Conservation (phyloP, 345 rosid species). For the Populus simonii region DNA sequence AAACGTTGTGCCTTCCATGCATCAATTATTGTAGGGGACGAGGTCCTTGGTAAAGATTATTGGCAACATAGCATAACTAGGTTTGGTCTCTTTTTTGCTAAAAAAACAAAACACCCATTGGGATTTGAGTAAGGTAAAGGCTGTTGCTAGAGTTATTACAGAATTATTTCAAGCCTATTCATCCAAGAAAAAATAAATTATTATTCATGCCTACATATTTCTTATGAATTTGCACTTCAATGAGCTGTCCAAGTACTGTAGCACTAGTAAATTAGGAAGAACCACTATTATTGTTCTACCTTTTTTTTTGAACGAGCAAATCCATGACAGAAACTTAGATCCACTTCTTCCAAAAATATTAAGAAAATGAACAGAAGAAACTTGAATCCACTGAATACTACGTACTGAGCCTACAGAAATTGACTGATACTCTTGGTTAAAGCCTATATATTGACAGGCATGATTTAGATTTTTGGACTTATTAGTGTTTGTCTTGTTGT, state of each 20-base stretch:
- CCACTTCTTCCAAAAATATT: no score
- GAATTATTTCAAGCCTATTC: not conserved
- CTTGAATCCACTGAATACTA: not conserved
- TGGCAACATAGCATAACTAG: slow-evolving; percentile 21
- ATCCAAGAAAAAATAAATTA: not conserved
- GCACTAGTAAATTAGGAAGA: not conserved
- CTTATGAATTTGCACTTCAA: not conserved
- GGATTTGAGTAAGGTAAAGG: slow-evolving; percentile 28
- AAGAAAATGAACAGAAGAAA: not conserved
- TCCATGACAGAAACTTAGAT: no score
- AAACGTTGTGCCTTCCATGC: no score
- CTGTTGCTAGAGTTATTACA: not conserved
- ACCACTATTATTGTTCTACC: no score
- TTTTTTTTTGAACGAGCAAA: no score
- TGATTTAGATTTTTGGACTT: slow-evolving; percentile 1
- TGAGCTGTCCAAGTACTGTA: not conserved
- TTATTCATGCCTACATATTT: not conserved
- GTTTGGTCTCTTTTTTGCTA: slow-evolving; percentile 19
- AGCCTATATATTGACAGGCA: not conserved
- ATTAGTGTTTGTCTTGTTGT: not conserved
- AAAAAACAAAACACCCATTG: slow-evolving; percentile 27
- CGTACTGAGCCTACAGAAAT: not conserved
- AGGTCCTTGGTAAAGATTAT: slow-evolving; percentile 13
- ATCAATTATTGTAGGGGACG: not conserved
- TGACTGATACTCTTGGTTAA: not conserved